Percentiles rank a stretch among this genome's conserved stretches.
Conservation (phyloP, 331 rosid species). For the Telfairia occidentalis region DNA sequence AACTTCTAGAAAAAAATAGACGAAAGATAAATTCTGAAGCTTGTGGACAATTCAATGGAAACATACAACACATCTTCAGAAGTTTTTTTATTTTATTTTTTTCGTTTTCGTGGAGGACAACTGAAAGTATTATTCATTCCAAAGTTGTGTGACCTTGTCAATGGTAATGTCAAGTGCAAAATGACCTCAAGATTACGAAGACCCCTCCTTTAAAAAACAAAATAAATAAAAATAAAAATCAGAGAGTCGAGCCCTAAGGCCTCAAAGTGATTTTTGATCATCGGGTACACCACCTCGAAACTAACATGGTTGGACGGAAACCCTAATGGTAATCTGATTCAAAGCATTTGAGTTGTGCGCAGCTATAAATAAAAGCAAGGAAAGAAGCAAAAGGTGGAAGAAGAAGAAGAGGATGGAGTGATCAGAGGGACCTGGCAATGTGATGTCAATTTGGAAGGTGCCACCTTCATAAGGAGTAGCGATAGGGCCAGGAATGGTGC, state of each 20-base stretch:
- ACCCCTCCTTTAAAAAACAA: neutral
- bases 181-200: neutral
- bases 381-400: neutral
- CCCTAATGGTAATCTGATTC: neutral
- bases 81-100: neutral
- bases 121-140: neutral
- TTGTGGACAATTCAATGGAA: neutral
- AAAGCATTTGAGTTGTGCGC: neutral
- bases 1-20: neutral
- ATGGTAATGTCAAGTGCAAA: neutral
- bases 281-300: neutral
- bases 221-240: no score
- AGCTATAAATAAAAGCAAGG: neutral
- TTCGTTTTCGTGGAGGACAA: neutral
- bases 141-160: neutral
- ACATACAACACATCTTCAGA: neutral
- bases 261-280: neutral
- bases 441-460: slow-evolving; percentile 75
- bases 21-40: neutral
- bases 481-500: slow-evolving; percentile 78
- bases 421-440: slow-evolving; percentile 49
- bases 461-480: slow-evolving; percentile 96
- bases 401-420: neutral
- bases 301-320: neutral
- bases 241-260: neutral